phyloP scores from a whole-genome alignment of 208 protist species.

The Lotmaria passim region DNA sequence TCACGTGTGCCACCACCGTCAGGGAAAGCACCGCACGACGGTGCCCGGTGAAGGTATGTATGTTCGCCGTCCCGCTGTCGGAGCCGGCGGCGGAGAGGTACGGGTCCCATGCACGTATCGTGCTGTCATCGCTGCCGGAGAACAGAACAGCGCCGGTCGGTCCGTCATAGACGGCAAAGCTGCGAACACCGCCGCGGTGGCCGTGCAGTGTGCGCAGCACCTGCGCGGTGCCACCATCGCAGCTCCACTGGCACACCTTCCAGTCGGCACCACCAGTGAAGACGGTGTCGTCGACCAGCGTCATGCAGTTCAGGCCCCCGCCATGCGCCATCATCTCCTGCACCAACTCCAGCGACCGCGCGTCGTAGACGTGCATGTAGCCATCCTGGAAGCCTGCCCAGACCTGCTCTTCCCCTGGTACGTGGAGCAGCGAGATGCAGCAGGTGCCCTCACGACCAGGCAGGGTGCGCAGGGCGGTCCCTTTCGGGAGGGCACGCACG shows the following conservation, averaged over 20 bases:
- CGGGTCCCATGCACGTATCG: constrained; percentile 81
- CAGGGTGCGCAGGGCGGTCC: constrained; percentile 58
- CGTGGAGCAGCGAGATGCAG: constrained; percentile 68
- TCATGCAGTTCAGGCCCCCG: constrained; percentile 36
- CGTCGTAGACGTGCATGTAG: constrained; percentile 78
- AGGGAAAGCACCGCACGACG: constrained; percentile 53
- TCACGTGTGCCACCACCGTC: constrained; percentile 52
- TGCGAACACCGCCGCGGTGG: constrained; percentile 71
- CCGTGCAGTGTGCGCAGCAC: constrained; percentile 64
- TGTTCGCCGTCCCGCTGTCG: constrained; percentile 31
- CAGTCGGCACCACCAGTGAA: constrained; percentile 82
- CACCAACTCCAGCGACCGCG: constrained; percentile 41
- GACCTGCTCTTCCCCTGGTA: constrained; percentile 46
- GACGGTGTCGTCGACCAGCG: constrained; percentile 61
- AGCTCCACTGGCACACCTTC: constrained; percentile 77
- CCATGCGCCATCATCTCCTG: constrained; percentile 39
- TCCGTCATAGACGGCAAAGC: constrained; percentile 55
- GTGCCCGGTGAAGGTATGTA: constrained; percentile 71
- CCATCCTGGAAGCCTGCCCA: constrained; percentile 86
- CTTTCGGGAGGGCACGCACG: constrained; percentile 71
- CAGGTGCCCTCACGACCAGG: constrained; percentile 49
- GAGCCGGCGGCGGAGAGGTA: constrained; percentile 34
- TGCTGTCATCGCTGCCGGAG: constrained; percentile 82
- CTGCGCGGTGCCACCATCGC: constrained; percentile 10
- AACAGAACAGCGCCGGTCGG: constrained; percentile 73